phyloP scores from a whole-genome alignment of 768 basidiomycete genomes.

The Boletus subparvulus region DNA sequence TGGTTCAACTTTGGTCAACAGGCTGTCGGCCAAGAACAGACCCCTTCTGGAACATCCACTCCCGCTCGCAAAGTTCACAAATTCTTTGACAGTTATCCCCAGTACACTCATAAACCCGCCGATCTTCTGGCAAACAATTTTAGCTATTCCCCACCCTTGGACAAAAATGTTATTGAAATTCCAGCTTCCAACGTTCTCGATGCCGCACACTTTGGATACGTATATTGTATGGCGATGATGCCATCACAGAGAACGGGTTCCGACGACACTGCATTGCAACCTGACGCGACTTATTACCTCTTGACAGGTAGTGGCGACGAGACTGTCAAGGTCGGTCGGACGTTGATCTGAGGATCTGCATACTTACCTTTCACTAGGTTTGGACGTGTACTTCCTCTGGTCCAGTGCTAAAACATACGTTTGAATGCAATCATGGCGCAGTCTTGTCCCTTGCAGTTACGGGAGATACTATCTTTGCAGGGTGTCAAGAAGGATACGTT shows the following conservation, averaged over 20 bases:
- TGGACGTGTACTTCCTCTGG: conserved; percentile 56
- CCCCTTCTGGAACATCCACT: conserved; percentile 34
- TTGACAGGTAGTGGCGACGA: conserved; percentile 92
- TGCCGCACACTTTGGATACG: conserved; percentile 92
- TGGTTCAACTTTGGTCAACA: conserved; percentile 66
- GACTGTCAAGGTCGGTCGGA: conserved; percentile 65
- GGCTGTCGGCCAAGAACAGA: conserved; percentile 7
- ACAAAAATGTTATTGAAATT: conserved; percentile 45
- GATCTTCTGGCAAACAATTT: conserved; percentile 67
- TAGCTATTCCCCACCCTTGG: conserved; percentile 32
- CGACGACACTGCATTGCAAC: conserved; percentile 25
- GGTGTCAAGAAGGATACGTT: conserved; percentile 92
- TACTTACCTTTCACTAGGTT: conserved; percentile 41
- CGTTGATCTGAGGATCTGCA: neutral
- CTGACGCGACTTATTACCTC: conserved; percentile 44
- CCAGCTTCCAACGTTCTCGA: conserved; percentile 71
- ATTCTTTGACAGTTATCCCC: conserved; percentile 90
- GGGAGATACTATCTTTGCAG: conserved; percentile 85
- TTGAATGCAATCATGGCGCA: conserved; percentile 73
- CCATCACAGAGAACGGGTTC: conserved; percentile 41
- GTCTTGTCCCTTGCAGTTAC: conserved; percentile 75
- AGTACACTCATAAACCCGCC: conserved; percentile 63
- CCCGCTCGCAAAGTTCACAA: conserved; percentile 65
- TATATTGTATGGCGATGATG: conserved; percentile 74
- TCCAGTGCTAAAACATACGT: conserved; percentile 59